phyloP scores from a whole-genome alignment of 2,329 filamentous ascomycete genomes.

The Alternaria gansuensis region DNA sequence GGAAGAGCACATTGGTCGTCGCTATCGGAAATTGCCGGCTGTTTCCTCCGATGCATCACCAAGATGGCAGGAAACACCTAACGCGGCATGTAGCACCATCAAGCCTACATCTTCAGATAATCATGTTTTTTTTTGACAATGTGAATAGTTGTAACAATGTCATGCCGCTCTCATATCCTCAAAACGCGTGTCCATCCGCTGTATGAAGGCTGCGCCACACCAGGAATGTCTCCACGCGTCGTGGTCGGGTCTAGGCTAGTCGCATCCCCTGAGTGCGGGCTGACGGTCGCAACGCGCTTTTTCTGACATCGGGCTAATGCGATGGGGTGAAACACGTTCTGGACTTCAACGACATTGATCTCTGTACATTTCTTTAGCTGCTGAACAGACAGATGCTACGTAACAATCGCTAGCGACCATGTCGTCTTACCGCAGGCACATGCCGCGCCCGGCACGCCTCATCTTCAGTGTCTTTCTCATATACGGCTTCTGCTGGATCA shows the following conservation, averaged over 20 bases:
- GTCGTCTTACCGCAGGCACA: conserved; percentile 31
- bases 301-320: conserved; percentile 9
- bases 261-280: conserved; percentile 23
- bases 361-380: conserved; percentile 2
- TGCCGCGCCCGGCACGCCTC: conserved; percentile 38
- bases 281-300: conserved; percentile 9
- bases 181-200: conserved; percentile 20
- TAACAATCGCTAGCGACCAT: conserved; percentile 31
- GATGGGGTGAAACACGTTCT: conserved; percentile 16
- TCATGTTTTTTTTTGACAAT: not conserved
- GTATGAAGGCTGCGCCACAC: conserved; percentile 16
- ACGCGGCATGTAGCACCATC: not conserved
- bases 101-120: not conserved
- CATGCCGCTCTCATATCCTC: not conserved
- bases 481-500: conserved; percentile 46
- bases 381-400: conserved; percentile 21
- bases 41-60: conserved; percentile 3
- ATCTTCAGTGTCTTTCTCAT: conserved; percentile 30
- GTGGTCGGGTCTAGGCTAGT: conserved; percentile 17
- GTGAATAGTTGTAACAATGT: not conserved
- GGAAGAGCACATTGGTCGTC: not conserved
- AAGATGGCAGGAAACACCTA: conserved; percentile 2
- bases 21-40: not conserved
- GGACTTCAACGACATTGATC: not conserved
- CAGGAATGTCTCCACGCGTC: conserved; percentile 13